Base-by-base conservation (phyloP, 805 yeast species). In the Ascoidea tarda region DNA sequence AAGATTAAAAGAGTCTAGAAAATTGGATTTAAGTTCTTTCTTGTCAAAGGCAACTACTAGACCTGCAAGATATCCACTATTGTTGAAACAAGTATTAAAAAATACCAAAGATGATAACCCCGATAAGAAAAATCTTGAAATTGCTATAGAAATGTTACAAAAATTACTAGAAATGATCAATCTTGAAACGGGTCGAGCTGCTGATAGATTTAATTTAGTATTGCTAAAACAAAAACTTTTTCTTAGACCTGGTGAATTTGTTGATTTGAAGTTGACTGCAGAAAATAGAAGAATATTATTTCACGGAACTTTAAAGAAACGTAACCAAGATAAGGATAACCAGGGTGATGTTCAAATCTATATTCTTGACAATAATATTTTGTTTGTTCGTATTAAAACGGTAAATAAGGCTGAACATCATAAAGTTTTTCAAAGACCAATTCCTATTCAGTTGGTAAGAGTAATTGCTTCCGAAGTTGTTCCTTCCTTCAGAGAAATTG, bases 41-140 rank as follows among this genome's bases (percentile, higher is more conserved):
- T 74, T 93, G 57, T 87, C 96, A 5, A 95, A 91, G 62, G 97
- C 98, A 51, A 90, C 96, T 1, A 89, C 96, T 14, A 78, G 99
- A 64, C 89, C 96, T 38, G 98, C 97, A 6, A 75, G 98, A 59
- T 93, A 93, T 68, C 96, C 95, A 58, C 70, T 93, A 50, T 73
- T 93, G 53, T 73, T 91, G 28, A 82, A 79, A 53, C 93, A 91
- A 49, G 86, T 93, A 44, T 72, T 87, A 58, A 91, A 93, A 64
- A 78, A 81, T 57, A 89, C 98, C 0, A 78, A 75, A 51, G 82
- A 83, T n/a, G 85, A 80, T 32, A 75, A 81, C 6, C 81, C 87
- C 1, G 96, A 90, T 59, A 77, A 75, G 60, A 78, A 76, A 51
- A 78, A 82, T 58, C 70, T 93, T 53, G 73, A 77, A 31, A 80